A percentile compares a stretch with the other conserved stretches of the same genome.
phyloP scores from a whole-genome alignment of 1,284 basidiomycete genomes.

The Apiotrichum akiyoshidainum region DNA sequence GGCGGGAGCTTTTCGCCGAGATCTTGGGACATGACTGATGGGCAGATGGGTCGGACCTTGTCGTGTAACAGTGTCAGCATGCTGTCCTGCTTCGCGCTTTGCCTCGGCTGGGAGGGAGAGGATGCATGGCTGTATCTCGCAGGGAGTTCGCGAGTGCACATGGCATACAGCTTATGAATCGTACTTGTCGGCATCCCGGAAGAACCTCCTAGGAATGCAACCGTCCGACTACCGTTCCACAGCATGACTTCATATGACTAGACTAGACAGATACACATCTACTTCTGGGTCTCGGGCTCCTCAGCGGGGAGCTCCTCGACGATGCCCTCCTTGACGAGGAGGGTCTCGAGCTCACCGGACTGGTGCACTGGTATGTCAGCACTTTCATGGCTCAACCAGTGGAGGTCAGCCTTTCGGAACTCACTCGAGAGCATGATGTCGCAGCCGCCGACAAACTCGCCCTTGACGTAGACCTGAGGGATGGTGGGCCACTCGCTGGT shows the following conservation, averaged over 20 bases:
- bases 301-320: constrained; percentile 55
- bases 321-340: constrained; percentile 71
- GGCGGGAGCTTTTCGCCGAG: too few species aligned
- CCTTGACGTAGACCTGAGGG: constrained; percentile 90
- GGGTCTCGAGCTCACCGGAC: constrained; percentile 83
- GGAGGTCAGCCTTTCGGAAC: constrained; percentile 47
- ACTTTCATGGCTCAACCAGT: too few species aligned
- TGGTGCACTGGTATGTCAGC: constrained; percentile 72
- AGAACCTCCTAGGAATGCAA: too few species aligned
- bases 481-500: constrained; percentile 94
- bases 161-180: too few species aligned
- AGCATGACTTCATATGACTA: neutral
- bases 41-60: too few species aligned
- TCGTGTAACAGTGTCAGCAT: too few species aligned
- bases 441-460: constrained; percentile 94
- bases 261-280: constrained; percentile 1
- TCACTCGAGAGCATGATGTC: constrained; percentile 88
- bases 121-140: too few species aligned
- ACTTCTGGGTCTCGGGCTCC: constrained; percentile 15
- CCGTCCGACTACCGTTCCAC: neutral
- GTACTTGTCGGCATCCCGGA: too few species aligned
- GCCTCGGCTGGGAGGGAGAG: too few species aligned
- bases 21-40: too few species aligned
- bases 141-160: too few species aligned
- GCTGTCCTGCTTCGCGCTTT: too few species aligned